A percentile compares a stretch with the other conserved stretches of the same genome.
These are phyloP conservation scores for Jacaranda mimosifolia DNA, from an alignment of 257 asterid genomes.

Conservation along the genomic window DNA sequence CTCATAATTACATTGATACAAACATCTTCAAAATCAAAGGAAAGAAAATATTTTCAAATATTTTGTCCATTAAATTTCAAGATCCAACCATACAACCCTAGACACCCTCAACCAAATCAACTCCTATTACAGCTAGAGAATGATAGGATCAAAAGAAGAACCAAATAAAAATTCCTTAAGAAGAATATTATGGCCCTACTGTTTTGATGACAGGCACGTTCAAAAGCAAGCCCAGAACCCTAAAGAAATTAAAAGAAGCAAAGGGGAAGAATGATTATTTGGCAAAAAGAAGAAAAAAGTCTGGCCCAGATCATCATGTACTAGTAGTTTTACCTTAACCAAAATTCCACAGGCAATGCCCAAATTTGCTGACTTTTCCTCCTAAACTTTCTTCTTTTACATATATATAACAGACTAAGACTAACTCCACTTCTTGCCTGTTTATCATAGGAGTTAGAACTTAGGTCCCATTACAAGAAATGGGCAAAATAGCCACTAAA, in stretches of 20 bases:
- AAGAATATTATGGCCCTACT: slow-evolving; percentile 45
- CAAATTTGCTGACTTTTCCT: slow-evolving; percentile 23
- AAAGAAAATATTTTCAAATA: not conserved
- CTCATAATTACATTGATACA: not conserved
- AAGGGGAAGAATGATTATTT: slow-evolving; percentile 42
- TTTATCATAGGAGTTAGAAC: slow-evolving; percentile 16
- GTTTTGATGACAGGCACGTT: slow-evolving; percentile 63
- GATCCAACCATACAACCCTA: slow-evolving; percentile 4
- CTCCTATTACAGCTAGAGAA: not conserved
- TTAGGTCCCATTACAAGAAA: slow-evolving; percentile 28
- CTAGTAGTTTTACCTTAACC: slow-evolving; percentile 19
- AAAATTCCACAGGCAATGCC: slow-evolving; percentile 4
- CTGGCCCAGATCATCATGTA: slow-evolving; percentile 55
- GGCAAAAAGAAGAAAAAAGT: slow-evolving; percentile 26
- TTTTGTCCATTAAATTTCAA: slow-evolving; percentile 20
- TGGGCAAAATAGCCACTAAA: slow-evolving; percentile 62
- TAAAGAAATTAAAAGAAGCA: slow-evolving; percentile 46
- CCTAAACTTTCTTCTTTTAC: slow-evolving; percentile 29
- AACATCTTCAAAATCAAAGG: slow-evolving; percentile 1
- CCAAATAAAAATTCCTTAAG: not conserved
- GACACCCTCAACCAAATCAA: slow-evolving; percentile 26
- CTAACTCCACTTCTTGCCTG: not conserved
- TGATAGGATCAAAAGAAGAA: slow-evolving; percentile 12
- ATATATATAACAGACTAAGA: slow-evolving; percentile 32
- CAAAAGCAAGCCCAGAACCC: slow-evolving; percentile 44